Evolutionary conservation across 78 protist species (phyloP), one percentile per base, ranked within the genome.

Genomic region (Cyanophora paradoxa): DNA sequence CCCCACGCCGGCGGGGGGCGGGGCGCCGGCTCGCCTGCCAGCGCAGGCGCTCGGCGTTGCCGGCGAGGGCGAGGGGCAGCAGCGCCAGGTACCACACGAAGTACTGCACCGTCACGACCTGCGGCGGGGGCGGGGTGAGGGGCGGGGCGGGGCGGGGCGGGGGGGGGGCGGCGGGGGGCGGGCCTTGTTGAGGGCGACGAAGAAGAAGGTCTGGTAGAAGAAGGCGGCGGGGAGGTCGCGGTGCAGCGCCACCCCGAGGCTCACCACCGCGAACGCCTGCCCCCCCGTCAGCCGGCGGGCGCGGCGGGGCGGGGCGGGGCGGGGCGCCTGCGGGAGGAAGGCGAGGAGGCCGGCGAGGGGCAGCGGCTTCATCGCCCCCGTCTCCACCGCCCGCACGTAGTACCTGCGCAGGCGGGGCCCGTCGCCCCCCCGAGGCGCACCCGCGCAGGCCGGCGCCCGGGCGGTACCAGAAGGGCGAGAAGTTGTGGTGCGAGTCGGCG

Each of bases 111-210:
- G 71, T 61, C 16, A n/a, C n/a, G n/a, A n/a, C n/a, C n/a, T n/a
- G n/a, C n/a, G n/a, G n/a, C n/a, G n/a, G n/a, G 16, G 44, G 44
- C 5, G 36, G 26, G 44, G 36, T n/a, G n/a, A n/a, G n/a, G n/a
- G n/a, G n/a, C n/a, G n/a, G n/a, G n/a, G n/a, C n/a, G n/a, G n/a
- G n/a, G 36, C 14, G 54, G 36, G 7, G 36, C 26, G 13, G 36
- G 26, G 11, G n/a, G 39, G 13, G 39, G 13, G 36, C 33, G 33
- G 36, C 48, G 34, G 7, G 22, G 10, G 48, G 48, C 48, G 10
- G 10, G 93, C 98, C 56, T 93, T 92, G 79, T 95, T 95, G 81
- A 95, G 86, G 10, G 92, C 85, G 17, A 95, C 97, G 48, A 95
- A 95, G 58, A 77, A 54, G 41, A 92, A 30, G 8, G 96, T 88